phyloP scores from a whole-genome alignment of 2,329 filamentous ascomycete genomes.

The Trichoderma sp. region DNA sequence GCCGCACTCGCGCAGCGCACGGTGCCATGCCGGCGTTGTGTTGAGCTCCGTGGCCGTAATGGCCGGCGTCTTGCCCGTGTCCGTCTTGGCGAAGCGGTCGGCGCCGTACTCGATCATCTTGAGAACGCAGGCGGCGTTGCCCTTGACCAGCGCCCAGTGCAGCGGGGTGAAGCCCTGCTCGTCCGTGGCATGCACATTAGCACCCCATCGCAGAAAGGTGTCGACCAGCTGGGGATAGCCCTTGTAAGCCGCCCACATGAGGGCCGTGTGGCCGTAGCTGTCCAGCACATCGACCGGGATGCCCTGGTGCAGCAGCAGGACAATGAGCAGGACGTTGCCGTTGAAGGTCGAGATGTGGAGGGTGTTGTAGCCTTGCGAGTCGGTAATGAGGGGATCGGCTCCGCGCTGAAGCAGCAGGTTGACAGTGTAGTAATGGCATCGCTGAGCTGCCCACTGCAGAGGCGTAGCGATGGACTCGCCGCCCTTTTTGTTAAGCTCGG shows the following conservation, averaged over 20 bases:
- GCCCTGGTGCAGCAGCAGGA: conserved; percentile 88
- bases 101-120: conserved; percentile 95
- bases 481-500: conserved; percentile 91
- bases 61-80: conserved; percentile 84
- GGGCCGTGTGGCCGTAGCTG: conserved; percentile 82
- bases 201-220: conserved; percentile 89
- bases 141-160: conserved; percentile 96
- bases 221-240: conserved; percentile 91
- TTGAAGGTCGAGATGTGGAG: conserved; percentile 96
- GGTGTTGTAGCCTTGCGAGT: conserved; percentile 96
- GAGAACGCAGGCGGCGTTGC: conserved; percentile 81
- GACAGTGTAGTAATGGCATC: conserved; percentile 95
- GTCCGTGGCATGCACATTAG: conserved; percentile 84
- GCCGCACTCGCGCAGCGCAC: conserved; percentile 78
- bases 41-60: conserved; percentile 88
- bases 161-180: conserved; percentile 92
- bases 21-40: conserved; percentile 75
- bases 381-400: conserved; percentile 86
- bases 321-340: conserved; percentile 86
- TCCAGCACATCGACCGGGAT: conserved; percentile 92
- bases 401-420: conserved; percentile 87
- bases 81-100: conserved; percentile 86
- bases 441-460: conserved; percentile 94
- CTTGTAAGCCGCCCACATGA: conserved; percentile 99
- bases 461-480: conserved; percentile 93